Conservation (phyloP, 2,329 filamentous ascomycete genomes). For the Myriosclerotinia scirpicola region DNA sequence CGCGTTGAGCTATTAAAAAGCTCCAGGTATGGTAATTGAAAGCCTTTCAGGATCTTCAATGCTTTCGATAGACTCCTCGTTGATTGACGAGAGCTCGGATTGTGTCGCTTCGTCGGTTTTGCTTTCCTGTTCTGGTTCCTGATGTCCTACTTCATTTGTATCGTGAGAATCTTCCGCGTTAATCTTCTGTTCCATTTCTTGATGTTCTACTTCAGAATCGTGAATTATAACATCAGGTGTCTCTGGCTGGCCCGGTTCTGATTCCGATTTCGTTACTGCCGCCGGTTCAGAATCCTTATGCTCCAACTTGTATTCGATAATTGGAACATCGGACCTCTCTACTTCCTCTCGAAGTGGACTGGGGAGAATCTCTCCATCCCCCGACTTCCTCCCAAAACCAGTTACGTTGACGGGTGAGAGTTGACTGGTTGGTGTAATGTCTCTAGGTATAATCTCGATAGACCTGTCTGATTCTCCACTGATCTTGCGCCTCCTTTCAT, state of each 20-base stretch:
- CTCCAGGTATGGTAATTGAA: slow-evolving; percentile 42
- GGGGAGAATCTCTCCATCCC: slow-evolving; percentile 15
- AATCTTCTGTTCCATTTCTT: slow-evolving; percentile 7
- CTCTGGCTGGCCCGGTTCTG: neutral
- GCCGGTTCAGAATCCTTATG: neutral
- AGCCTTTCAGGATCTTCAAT: slow-evolving; percentile 29
- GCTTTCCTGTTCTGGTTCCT: slow-evolving; percentile 7
- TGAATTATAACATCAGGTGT: neutral
- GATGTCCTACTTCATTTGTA: slow-evolving; percentile 16
- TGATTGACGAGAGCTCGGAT: slow-evolving; percentile 30
- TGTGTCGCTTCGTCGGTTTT: slow-evolving; percentile 31
- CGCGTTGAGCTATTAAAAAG: slow-evolving; percentile 9
- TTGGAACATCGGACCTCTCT: slow-evolving; percentile 2
- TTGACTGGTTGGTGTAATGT: slow-evolving; percentile 36
- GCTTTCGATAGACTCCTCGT: slow-evolving; percentile 33
- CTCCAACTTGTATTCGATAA: neutral
- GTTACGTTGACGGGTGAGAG: slow-evolving; percentile 20
- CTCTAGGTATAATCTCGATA: slow-evolving; percentile 38
- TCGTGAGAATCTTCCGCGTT: slow-evolving; percentile 19
- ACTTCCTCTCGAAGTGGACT: slow-evolving; percentile 22
- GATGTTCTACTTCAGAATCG: neutral
- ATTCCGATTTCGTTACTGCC: neutral
- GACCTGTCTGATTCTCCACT: slow-evolving; percentile 37
- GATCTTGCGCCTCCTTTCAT: slow-evolving; percentile 36
- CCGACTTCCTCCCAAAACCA: slow-evolving; percentile 9